A percentile compares a stretch with the other conserved stretches of the same genome.
Conservation (phyloP, 2,329 filamentous ascomycete species). For the Atkinsonella texensis region DNA sequence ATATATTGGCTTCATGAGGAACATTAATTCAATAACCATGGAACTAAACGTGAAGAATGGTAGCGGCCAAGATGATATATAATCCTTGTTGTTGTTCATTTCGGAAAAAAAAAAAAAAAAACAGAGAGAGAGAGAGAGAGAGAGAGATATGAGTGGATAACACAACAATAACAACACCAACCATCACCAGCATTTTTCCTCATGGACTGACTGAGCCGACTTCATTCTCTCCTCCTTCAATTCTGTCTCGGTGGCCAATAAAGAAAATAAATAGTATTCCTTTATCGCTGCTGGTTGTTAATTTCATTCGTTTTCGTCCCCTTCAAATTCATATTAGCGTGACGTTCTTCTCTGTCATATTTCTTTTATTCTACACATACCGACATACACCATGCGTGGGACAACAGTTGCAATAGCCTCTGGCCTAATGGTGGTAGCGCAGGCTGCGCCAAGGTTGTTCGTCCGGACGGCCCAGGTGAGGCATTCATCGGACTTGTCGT, state of each 20-base stretch:
- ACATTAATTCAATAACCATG: background rate
- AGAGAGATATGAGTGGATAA: too few relatives aligned
- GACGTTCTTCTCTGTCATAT: background rate
- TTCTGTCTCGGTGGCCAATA: background rate
- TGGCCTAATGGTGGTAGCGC: constrained; percentile 3
- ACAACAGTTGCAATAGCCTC: constrained; percentile 4
- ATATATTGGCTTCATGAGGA: constrained; percentile 1
- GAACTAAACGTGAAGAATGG: background rate
- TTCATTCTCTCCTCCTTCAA: background rate
- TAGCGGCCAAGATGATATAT: background rate
- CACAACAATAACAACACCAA: background rate
- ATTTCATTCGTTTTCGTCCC: constrained; percentile 5
- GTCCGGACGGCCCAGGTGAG: constrained; percentile 1
- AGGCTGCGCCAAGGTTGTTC: constrained; percentile 2
- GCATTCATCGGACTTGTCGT: background rate
- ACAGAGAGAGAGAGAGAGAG: too few relatives aligned
- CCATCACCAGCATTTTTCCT: background rate
- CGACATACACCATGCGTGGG: background rate
- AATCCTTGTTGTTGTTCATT: background rate
- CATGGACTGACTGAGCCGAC: background rate
- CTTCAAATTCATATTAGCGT: too few relatives aligned
- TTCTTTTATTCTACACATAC: constrained; percentile 5
- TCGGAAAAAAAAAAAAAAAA: too few relatives aligned
- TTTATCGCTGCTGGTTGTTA: background rate
- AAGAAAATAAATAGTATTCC: background rate